Percentiles rank a stretch among this genome's conserved stretches.
Conservation (phyloP, 2,329 filamentous ascomycete species). For the Clarireedia paspali region DNA sequence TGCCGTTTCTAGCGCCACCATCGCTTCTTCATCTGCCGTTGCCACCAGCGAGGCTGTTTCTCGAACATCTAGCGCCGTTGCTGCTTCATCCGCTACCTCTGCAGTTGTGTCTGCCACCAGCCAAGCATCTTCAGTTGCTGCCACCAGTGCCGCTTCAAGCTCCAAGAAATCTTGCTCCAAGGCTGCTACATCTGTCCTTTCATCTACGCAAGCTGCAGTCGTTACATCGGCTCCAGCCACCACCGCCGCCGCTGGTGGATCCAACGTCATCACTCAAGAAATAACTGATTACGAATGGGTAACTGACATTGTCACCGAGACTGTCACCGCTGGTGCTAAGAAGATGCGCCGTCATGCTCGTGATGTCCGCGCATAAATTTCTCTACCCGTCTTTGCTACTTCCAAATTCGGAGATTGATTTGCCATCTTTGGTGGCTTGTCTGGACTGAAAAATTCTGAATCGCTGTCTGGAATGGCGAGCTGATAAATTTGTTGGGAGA, state of each 20-base stretch:
- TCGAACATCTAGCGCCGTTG: not conserved
- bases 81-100: not conserved
- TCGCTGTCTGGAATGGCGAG: not conserved
- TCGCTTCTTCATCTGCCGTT: not conserved
- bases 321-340: not conserved
- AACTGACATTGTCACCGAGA: constrained; percentile 3
- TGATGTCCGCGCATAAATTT: not conserved
- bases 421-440: not conserved
- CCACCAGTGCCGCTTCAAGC: not conserved
- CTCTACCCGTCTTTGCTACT: not conserved
- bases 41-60: not conserved
- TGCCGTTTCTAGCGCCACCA: not conserved
- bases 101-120: not conserved
- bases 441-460: not conserved
- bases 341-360: not conserved
- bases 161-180: not conserved
- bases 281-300: not conserved
- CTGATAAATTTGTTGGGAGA: not conserved
- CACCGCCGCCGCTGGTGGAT: not conserved
- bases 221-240: not conserved
- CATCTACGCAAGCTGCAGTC: not conserved
- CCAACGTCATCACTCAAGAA: not conserved
- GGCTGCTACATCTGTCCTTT: not conserved
- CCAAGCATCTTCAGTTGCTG: not conserved
- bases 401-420: not conserved